Base-by-base conservation (phyloP, 805 yeast species). In the Blastobotrys parvus region DNA sequence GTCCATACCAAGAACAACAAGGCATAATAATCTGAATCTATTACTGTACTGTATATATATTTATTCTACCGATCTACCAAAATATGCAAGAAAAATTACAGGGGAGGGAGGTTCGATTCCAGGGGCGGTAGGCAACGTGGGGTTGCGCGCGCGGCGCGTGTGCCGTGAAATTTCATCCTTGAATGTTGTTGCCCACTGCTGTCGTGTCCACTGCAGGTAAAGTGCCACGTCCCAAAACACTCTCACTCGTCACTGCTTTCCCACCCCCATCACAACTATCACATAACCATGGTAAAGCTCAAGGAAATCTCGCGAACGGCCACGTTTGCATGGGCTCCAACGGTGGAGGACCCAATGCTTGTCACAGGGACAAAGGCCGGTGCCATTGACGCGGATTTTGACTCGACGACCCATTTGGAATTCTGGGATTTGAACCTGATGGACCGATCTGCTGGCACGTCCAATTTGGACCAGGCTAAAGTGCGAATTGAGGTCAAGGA, bases 301-400 rank as follows among this genome's bases (percentile, higher is more conserved):
- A 77, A 78, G 62, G 96, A 89, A 64, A 78, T 86, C 57, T 71
- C 77, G 49, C 74, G 87, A 54, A 85, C 96, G 11, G 89, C 96
- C 41, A 80, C 95, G n/a, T 87, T 92, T 67, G 94, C 97, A 35
- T 90, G 97, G 97, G 85, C 95, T 37, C 76, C 80, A 51, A 84
- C 77, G 52, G 62, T 70, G 34, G 61, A 62, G 42, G 65, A 78
- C 48, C 97, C 97, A 15, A 64, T 76, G 42, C 60, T 92, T 51
- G 97, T 88, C 18, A 77, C 95, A 1, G 98, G 96, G 18, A 83
- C 96, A 0, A 83, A 86, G n/a, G 89, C 97, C 0, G 97, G 97
- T 5, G 94, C 96, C 11, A 82, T 92, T 54, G 96, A 87, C 60
- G 84, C 83, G 35, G 79, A 82, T 59, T 89, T 89, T 63, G 79